These are phyloP conservation scores for Cladosporium sp. DNA, from an alignment of 2,329 filamentous ascomycete genomes.

Conservation along the genomic window DNA sequence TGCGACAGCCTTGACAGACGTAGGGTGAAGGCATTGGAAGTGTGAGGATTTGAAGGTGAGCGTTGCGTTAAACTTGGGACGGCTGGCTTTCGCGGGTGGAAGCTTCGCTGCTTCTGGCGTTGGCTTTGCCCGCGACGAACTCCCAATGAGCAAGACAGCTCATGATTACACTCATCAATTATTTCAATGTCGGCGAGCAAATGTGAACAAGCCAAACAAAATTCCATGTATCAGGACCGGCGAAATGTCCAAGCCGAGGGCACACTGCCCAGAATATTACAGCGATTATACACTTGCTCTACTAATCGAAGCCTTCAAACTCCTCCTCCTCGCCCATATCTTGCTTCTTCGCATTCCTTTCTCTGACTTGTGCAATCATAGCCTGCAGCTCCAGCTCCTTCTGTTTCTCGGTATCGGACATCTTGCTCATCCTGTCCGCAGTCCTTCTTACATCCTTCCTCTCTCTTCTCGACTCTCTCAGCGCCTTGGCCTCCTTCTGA, in stretches of 20 bases:
- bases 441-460: conserved; percentile 13
- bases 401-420: conserved; percentile 18
- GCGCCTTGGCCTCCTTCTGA: conserved; percentile 16
- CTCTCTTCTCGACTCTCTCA: conserved; percentile 13
- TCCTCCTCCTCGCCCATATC: conserved; percentile 10
- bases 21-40: conserved; percentile 7
- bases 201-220: too few relatives aligned
- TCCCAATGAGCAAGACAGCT: too few relatives aligned
- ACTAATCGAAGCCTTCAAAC: conserved; percentile 12
- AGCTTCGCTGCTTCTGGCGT: not conserved
- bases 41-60: not conserved
- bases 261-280: not conserved
- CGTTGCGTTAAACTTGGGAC: not conserved
- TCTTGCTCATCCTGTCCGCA: conserved; percentile 15
- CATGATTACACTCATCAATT: too few relatives aligned
- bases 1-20: conserved; percentile 4
- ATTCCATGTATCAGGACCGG: too few relatives aligned
- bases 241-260: too few relatives aligned
- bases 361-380: conserved; percentile 12
- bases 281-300: not conserved
- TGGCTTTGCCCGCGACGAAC: too few relatives aligned
- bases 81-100: not conserved
- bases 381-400: conserved; percentile 17
- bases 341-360: conserved; percentile 13
- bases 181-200: too few relatives aligned